These are phyloP conservation scores for Fusarium equiseti DNA, from an alignment of 2,329 filamentous ascomycete species.

Conservation along the genomic window DNA sequence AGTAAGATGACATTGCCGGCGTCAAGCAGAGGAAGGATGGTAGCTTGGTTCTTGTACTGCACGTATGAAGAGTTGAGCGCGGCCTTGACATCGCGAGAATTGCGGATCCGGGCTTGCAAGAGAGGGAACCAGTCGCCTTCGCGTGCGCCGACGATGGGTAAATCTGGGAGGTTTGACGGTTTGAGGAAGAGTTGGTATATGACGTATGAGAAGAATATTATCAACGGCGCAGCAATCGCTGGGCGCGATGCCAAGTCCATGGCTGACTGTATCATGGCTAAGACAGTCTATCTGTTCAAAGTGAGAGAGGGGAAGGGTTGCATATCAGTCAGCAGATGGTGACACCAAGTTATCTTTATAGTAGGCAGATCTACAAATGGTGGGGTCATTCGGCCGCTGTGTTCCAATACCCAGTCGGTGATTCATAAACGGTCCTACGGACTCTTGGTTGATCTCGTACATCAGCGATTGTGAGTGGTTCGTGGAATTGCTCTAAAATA, in stretches of 20 bases:
- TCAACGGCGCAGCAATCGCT: constrained; percentile 2
- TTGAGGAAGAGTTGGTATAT: constrained; percentile 10
- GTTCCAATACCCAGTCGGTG: background rate
- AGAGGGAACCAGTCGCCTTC: constrained; percentile 19
- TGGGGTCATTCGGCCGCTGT: background rate
- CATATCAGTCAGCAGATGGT: background rate
- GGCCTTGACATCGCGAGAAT: constrained; percentile 1
- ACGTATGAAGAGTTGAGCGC: background rate
- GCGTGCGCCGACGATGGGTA: background rate
- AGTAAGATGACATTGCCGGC: background rate
- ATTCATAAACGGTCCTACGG: background rate
- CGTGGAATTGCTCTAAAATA: background rate
- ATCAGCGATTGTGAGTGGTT: background rate
- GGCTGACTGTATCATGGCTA: background rate
- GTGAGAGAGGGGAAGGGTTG: background rate
- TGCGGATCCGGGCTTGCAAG: constrained; percentile 5
- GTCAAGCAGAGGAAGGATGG: background rate
- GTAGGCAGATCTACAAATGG: background rate
- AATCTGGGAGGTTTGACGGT: background rate
- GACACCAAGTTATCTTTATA: background rate
- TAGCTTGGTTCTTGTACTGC: constrained; percentile 2
- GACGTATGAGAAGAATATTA: background rate
- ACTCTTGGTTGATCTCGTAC: background rate
- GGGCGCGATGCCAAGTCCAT: background rate
- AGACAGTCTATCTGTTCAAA: too few relatives aligned